These are phyloP conservation scores for Madurella fahalii DNA, from an alignment of 2,329 filamentous ascomycete genomes.

Conservation along the genomic window DNA sequence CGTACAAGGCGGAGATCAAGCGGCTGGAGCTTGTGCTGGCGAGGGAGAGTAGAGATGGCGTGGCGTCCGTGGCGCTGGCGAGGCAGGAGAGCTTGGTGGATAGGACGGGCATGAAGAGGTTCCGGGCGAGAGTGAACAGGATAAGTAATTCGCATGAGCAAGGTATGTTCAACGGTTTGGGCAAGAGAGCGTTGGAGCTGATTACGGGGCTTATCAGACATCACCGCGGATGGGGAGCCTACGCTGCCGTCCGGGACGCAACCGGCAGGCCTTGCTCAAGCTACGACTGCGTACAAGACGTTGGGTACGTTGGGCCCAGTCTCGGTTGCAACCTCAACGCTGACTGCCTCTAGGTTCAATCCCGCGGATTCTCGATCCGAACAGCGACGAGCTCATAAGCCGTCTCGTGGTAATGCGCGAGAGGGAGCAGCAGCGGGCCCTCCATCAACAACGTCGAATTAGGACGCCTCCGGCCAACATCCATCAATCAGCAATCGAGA, in stretches of 20 bases:
- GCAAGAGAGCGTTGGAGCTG: too few species aligned
- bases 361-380: background rate
- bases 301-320: constrained; percentile 2
- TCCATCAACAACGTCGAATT: background rate
- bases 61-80: constrained; percentile 43
- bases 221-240: background rate
- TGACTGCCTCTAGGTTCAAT: constrained; percentile 2
- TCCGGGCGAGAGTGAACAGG: constrained; percentile 31
- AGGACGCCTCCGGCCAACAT: background rate
- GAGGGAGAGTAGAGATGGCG: constrained; percentile 34
- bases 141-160: constrained; percentile 21
- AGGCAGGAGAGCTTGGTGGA: constrained; percentile 41
- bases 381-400: constrained; percentile 14
- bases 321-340: background rate
- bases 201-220: too few species aligned
- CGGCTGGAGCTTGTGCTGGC: constrained; percentile 37
- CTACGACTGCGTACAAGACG: background rate
- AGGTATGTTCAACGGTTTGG: constrained; percentile 2
- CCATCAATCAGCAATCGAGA: background rate
- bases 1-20: constrained; percentile 39
- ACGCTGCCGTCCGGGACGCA: background rate
- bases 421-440: background rate
- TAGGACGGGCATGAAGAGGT: constrained; percentile 32
- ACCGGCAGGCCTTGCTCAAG: background rate
- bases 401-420: constrained; percentile 9